Conservation (phyloP, 805 yeast species). For the Allodekkera sacchari region DNA sequence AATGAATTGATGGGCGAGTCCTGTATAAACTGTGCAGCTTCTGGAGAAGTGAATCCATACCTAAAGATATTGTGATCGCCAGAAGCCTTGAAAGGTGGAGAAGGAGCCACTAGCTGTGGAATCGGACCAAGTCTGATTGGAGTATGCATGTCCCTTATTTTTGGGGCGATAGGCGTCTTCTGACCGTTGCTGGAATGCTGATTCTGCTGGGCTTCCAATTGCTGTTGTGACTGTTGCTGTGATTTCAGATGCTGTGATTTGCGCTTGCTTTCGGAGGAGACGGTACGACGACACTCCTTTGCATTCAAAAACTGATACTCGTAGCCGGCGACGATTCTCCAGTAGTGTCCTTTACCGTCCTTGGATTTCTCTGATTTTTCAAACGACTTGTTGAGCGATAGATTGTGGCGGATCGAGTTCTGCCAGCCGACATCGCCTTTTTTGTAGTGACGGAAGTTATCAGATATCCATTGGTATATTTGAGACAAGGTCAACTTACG, state of each 20-base stretch:
- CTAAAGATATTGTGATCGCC: constrained; percentile 27
- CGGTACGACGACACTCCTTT: constrained; percentile 35
- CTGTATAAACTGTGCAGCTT: constrained; percentile 14
- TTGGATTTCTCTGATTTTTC: constrained; percentile 84
- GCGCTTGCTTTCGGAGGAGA: background rate
- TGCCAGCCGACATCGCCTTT: constrained; percentile 94
- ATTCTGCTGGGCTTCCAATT: background rate
- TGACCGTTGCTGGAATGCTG: constrained; percentile 1
- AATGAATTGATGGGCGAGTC: constrained; percentile 18
- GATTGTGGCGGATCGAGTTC: constrained; percentile 90
- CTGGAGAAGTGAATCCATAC: constrained; percentile 27
- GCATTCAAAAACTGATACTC: constrained; percentile 74
- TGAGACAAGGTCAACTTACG: constrained; percentile 71
- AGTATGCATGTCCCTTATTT: background rate
- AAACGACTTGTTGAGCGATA: constrained; percentile 89
- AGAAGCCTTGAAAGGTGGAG: constrained; percentile 33
- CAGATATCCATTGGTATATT: constrained; percentile 87
- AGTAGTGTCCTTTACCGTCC: constrained; percentile 86
- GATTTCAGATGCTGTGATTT: background rate
- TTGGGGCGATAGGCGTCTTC: background rate
- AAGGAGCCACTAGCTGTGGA: constrained; percentile 31
- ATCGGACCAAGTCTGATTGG: constrained; percentile 17
- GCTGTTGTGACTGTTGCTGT: background rate
- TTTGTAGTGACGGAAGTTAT: constrained; percentile 74
- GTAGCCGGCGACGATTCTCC: constrained; percentile 81